phyloP scores from a whole-genome alignment of 129 eudicot species.

The Flaveria robusta region DNA sequence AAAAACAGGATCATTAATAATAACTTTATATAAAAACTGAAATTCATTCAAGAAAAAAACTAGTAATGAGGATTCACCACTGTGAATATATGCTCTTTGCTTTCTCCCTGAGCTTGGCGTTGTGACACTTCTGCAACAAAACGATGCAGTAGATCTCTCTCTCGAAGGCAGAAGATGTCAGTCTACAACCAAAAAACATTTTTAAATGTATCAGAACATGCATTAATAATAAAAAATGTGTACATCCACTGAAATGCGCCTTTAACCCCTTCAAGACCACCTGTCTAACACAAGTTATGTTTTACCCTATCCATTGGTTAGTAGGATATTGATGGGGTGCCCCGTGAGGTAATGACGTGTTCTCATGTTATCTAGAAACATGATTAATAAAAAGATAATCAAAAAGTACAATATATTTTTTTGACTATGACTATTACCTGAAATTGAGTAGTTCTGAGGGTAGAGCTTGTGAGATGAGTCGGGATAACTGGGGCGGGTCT shows the following conservation, averaged over 20 bases:
- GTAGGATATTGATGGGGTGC: background rate
- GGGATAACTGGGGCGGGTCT: constrained; percentile 66
- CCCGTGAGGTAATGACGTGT: background rate
- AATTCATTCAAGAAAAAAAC: background rate
- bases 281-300: background rate
- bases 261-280: background rate
- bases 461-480: constrained; percentile 67
- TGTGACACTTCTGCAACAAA: constrained; percentile 74
- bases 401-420: background rate
- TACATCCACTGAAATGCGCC: background rate
- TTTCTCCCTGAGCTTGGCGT: constrained; percentile 64
- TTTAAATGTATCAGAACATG: constrained; percentile 6
- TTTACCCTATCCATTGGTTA: background rate
- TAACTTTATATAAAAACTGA: background rate
- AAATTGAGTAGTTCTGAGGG: constrained; percentile 56
- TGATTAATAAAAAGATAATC: background rate
- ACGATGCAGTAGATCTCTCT: constrained; percentile 75
- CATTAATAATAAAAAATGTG: background rate
- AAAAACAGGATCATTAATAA: background rate
- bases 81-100: constrained; percentile 69
- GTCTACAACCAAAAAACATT: constrained; percentile 43
- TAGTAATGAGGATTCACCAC: constrained; percentile 42
- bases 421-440: constrained; percentile 59
- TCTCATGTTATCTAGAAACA: background rate
- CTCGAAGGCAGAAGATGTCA: constrained; percentile 73